These are phyloP conservation scores for Cornus controversa DNA, from an alignment of 148 eudicot genomes.

Conservation along the genomic window DNA sequence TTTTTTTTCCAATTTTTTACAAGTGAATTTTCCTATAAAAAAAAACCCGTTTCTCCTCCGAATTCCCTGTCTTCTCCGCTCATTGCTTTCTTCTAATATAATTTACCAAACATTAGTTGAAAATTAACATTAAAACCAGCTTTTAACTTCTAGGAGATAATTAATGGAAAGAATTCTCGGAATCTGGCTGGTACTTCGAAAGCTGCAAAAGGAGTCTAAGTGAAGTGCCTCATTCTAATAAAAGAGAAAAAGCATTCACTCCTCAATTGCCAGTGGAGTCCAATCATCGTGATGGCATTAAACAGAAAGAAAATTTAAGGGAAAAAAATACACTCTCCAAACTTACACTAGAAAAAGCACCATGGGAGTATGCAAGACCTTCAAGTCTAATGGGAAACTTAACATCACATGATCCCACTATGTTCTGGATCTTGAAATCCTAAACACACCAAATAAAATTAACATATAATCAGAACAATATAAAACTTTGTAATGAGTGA, in stretches of 20 bases:
- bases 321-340: neutral
- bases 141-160: no score
- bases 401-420: slow-evolving; percentile 86
- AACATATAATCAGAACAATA: neutral
- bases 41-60: neutral
- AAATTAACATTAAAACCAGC: neutral
- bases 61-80: no score
- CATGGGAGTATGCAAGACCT: slow-evolving; percentile 82
- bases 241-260: no score
- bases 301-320: neutral
- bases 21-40: no score
- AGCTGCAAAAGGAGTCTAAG: neutral
- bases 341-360: slow-evolving; percentile 89
- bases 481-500: neutral
- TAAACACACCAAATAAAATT: slow-evolving; percentile 14
- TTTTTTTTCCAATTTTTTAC: no score
- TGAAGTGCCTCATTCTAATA: neutral
- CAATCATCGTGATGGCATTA: neutral
- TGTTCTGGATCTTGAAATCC: slow-evolving; percentile 93
- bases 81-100: no score
- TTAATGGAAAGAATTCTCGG: no score
- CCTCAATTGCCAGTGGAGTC: no score
- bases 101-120: no score
- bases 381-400: slow-evolving; percentile 85
- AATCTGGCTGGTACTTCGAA: no score